A percentile compares a stretch with the other conserved stretches of the same genome.
Conservation (phyloP, 1,284 basidiomycete species). For the Entoloma clypeatum region DNA sequence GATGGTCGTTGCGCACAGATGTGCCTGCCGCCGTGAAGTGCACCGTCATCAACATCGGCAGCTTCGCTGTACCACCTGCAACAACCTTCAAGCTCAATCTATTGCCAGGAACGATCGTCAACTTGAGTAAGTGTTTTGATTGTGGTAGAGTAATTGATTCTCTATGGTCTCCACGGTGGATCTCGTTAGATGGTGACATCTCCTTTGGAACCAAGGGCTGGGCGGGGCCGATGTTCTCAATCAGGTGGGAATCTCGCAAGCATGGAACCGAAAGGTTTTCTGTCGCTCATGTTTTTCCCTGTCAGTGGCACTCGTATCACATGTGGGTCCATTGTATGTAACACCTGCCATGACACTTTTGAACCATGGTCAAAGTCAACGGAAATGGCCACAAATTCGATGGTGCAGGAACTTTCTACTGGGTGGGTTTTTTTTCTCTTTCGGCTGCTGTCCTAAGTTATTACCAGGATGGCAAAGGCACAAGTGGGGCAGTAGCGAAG, state of each 20-base stretch:
- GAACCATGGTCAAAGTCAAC: conserved; percentile 33
- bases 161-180: not conserved
- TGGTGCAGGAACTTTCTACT: conserved; percentile 45
- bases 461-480: conserved; percentile 36
- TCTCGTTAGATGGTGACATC: conserved; percentile 40
- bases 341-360: not conserved
- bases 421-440: conserved; percentile 32
- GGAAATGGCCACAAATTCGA: conserved; percentile 45
- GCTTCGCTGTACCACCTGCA: conserved; percentile 46
- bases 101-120: conserved; percentile 40
- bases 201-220: conserved; percentile 41
- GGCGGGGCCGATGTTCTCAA: conserved; percentile 42
- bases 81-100: conserved; percentile 37
- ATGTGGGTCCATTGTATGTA: conserved; percentile 28
- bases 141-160: conserved; percentile 10
- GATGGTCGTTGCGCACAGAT: conserved; percentile 25
- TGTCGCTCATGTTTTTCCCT: not conserved
- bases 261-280: too few species aligned
- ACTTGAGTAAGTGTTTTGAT: conserved; percentile 35
- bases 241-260: conserved; percentile 30
- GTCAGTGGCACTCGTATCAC: conserved; percentile 36
- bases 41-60: conserved; percentile 44
- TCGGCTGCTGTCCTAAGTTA: conserved; percentile 25
- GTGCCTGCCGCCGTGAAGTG: conserved; percentile 41
- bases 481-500: conserved; percentile 37